Evolutionary conservation across 75 land plant genomes (phyloP), one percentile per base, ranked within the genome.

Genomic region (Cryptomeria japonica): DNA sequence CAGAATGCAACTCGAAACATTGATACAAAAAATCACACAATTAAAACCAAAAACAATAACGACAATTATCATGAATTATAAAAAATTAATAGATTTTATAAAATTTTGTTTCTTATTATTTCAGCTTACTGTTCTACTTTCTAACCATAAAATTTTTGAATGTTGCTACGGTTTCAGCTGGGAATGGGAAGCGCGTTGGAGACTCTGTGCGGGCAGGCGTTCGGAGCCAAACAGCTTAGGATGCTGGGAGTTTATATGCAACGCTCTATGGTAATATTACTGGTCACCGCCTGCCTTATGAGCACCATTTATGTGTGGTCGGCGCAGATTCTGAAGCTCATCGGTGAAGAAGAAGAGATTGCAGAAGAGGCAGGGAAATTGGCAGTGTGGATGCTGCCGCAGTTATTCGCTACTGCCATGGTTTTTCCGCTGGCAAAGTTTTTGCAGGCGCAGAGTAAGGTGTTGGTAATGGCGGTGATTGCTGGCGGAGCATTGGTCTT

Each of bases 361-460:
- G 87, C 92, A 0, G 70, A 83, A 1, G 3, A 31, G 22, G 92
- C 92, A 3, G 88, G 90, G 31, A 31, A 55, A 22, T 91, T 86
- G 39, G 14, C 79, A 36, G 12, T 76, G 16, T 58, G 73, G 58
- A 80, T 90, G 56, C n/a, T 90, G 7, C 87, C 87, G 15, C 80
- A 83, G 77, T n/a, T 90, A 6, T 88, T 88, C 46, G 87, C 89
- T 0, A 82, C 51, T 2, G 87, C 91, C 53, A 31, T 73, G 14
- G 38, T 36, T 51, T 86, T 84, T 46, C 91, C 89, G 13, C 61
- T 83, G 61, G 84, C 83, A 14, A 90, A 86, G 85, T 90, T 90
- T 47, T 70, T 90, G 46, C 89, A 90, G 86, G 85, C 91, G 11
- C 89, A 90, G 85, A 92, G 93, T 84, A 85, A 28, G 8, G 87